Percentiles rank a stretch among this genome's conserved stretches.
Conservation (phyloP, 805 yeast genomes). For the Kluyveromyces nonfermentans region DNA sequence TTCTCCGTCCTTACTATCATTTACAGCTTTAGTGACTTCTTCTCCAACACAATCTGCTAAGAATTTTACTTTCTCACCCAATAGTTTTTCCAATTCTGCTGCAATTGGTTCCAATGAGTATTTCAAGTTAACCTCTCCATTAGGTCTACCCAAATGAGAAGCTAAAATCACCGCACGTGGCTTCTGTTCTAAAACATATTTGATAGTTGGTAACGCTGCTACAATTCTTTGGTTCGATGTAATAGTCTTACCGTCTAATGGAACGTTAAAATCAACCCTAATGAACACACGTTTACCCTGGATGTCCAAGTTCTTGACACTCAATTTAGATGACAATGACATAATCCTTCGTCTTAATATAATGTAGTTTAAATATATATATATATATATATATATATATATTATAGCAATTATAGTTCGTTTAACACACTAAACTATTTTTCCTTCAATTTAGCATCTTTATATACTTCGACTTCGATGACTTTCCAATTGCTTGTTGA, state of each 20-base stretch:
- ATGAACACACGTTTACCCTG: constrained; percentile 93
- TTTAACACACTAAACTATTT: background rate
- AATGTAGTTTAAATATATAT: background rate
- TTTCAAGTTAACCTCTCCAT: constrained; percentile 80
- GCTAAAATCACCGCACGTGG: constrained; percentile 91
- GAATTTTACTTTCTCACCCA: constrained; percentile 69
- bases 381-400: no score
- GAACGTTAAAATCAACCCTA: constrained; percentile 95
- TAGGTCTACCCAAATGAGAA: constrained; percentile 98
- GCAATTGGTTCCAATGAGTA: constrained; percentile 93
- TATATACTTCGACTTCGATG: background rate
- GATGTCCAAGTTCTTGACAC: constrained; percentile 84
- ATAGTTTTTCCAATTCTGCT: constrained; percentile 71
- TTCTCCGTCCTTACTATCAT: constrained; percentile 65
- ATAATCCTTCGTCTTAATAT: constrained; percentile 30
- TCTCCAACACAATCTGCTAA: constrained; percentile 87
- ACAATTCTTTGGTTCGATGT: constrained; percentile 99
- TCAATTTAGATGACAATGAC: constrained; percentile 90
- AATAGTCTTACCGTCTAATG: constrained; percentile 90
- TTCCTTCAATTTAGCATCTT: background rate
- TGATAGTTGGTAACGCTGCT: constrained; percentile 97
- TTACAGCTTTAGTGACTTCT: constrained; percentile 75
- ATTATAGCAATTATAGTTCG: no score
- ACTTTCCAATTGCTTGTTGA: background rate
- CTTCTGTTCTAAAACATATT: constrained; percentile 84